Conservation (phyloP, 2,329 filamentous ascomycete genomes). For the Scleromitrula shiraiana region DNA sequence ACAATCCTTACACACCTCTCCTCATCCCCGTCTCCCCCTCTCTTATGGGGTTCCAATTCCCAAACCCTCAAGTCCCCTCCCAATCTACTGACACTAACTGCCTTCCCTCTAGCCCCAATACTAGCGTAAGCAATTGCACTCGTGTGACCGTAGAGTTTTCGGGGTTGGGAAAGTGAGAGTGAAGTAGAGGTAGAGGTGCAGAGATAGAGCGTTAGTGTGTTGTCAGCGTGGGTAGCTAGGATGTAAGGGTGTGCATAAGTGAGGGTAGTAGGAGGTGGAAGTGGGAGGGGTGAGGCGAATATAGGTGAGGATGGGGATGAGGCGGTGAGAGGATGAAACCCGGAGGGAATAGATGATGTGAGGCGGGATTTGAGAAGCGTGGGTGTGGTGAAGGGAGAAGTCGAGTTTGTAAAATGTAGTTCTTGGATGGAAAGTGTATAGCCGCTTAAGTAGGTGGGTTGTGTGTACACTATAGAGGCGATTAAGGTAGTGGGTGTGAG, state of each 20-base stretch:
- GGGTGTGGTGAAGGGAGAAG: slow-evolving; percentile 16
- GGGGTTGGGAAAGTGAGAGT: slow-evolving; percentile 51
- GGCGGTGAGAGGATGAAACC: slow-evolving; percentile 34
- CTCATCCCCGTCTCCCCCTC: neutral
- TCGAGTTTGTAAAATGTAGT: slow-evolving; percentile 47
- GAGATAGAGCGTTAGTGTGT: slow-evolving; percentile 62
- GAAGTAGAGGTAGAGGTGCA: slow-evolving; percentile 51
- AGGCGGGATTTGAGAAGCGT: slow-evolving; percentile 39
- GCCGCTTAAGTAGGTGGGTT: slow-evolving; percentile 66
- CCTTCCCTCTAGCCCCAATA: slow-evolving; percentile 61
- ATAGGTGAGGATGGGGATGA: slow-evolving; percentile 7
- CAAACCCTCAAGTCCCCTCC: neutral
- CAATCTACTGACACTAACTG: slow-evolving; percentile 43
- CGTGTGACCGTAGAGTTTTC: slow-evolving; percentile 63
- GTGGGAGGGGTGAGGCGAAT: neutral
- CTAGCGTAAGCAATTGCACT: slow-evolving; percentile 60
- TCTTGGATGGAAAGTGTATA: slow-evolving; percentile 95
- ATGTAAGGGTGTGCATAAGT: slow-evolving; percentile 58
- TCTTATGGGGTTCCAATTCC: slow-evolving; percentile 24
- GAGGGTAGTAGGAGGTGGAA: slow-evolving; percentile 7
- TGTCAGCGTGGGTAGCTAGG: slow-evolving; percentile 60
- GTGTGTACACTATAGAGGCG: slow-evolving; percentile 81
- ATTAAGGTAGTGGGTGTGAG: slow-evolving; percentile 54
- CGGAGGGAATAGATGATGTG: slow-evolving; percentile 41
- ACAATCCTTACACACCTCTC: slow-evolving; percentile 1